A percentile compares a stretch with the other conserved stretches of the same genome.
phyloP scores from a whole-genome alignment of 495 filamentous ascomycete species.

The Penicillium samsonianum region DNA sequence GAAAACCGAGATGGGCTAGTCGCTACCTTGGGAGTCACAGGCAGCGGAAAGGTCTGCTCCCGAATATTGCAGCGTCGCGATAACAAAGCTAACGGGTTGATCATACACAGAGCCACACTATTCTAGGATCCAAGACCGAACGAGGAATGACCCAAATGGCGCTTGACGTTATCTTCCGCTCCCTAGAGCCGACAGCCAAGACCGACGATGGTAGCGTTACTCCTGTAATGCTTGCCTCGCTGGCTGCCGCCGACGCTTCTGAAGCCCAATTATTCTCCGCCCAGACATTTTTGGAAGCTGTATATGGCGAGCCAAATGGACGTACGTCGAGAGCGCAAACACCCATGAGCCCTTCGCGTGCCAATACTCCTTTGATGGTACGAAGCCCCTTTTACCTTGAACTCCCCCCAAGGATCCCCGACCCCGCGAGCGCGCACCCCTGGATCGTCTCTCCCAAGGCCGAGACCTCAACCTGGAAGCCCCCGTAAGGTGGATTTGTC shows the following conservation, averaged over 20 bases:
- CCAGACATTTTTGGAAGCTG: constrained; percentile 72
- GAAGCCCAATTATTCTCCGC: constrained; percentile 83
- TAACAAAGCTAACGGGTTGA: constrained; percentile 21
- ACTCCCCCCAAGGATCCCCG: constrained; percentile 25
- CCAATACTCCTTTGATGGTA: constrained; percentile 50
- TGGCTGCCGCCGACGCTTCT: constrained; percentile 74
- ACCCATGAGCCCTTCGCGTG: constrained; percentile 66
- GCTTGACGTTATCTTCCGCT: constrained; percentile 85
- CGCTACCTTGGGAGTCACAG: constrained; percentile 92
- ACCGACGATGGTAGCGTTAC: constrained; percentile 57
- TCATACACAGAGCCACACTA: constrained; percentile 85
- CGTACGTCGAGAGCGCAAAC: constrained; percentile 74
- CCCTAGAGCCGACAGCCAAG: constrained; percentile 66
- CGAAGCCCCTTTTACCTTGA: constrained; percentile 35
- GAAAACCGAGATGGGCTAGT: constrained; percentile 86
- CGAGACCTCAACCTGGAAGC: constrained; percentile 29
- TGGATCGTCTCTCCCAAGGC: constrained; percentile 31
- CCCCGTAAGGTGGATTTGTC: constrained; percentile 12
- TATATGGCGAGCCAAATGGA: constrained; percentile 68
- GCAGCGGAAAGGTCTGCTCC: constrained; percentile 81
- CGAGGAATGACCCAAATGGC: constrained; percentile 89
- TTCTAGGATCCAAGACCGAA: constrained; percentile 82
- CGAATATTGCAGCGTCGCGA: neutral
- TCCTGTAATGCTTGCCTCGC: constrained; percentile 65
- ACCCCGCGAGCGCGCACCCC: constrained; percentile 25